These are phyloP conservation scores for Pulveroboletus sp. DNA, from an alignment of 1,284 basidiomycete species.

Conservation along the genomic window DNA sequence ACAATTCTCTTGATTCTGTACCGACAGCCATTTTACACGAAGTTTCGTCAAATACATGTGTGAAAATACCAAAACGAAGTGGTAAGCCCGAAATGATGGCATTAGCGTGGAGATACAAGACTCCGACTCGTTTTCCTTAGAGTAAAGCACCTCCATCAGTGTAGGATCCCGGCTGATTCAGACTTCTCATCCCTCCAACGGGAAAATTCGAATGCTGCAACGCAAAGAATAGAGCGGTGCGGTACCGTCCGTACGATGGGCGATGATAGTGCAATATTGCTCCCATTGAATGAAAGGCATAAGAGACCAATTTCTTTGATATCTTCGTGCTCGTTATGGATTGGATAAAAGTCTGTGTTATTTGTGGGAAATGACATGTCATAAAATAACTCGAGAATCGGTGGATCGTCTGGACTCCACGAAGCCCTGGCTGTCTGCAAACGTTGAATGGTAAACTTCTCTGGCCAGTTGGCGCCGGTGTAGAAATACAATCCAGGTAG, in stretches of 20 bases:
- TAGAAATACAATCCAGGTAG: not conserved
- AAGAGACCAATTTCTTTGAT: conserved; percentile 19
- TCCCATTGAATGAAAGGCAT: conserved; percentile 18
- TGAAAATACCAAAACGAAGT: conserved; percentile 27
- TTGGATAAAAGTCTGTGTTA: too few species aligned
- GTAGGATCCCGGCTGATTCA: conserved; percentile 22
- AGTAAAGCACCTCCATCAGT: conserved; percentile 22
- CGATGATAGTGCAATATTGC: conserved; percentile 1
- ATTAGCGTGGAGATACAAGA: conserved; percentile 25
- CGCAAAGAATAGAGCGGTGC: conserved; percentile 13
- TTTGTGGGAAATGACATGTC: conserved; percentile 8
- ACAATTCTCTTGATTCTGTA: too few species aligned
- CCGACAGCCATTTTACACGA: conserved; percentile 18
- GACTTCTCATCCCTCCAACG: conserved; percentile 28
- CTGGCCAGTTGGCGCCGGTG: conserved; percentile 21
- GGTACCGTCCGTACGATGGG: conserved; percentile 11
- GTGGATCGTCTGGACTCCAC: conserved; percentile 15
- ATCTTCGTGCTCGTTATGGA: too few species aligned
- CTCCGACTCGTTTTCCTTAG: conserved; percentile 3
- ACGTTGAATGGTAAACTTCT: not conserved
- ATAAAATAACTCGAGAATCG: conserved; percentile 21
- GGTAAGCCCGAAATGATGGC: conserved; percentile 27
- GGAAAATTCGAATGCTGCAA: conserved; percentile 23
- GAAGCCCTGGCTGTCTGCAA: conserved; percentile 16
- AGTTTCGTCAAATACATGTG: too few species aligned